Base-by-base conservation (phyloP, 257 asterid species). In the Leonotis leonurus region DNA sequence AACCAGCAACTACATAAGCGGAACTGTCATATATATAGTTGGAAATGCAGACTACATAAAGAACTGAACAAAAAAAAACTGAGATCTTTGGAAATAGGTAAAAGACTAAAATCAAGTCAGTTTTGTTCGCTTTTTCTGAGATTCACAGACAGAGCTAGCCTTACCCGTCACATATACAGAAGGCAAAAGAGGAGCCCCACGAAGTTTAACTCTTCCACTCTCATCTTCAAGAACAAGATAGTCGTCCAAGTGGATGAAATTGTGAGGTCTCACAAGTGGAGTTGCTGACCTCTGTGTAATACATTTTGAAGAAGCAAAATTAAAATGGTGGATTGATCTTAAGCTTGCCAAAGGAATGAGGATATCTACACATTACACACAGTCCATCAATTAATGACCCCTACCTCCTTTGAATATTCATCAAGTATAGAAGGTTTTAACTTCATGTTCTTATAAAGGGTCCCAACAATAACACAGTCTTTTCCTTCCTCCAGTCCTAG, bases 401-500 rank as follows among this genome's bases (percentile, higher is more conserved):
- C n/a, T 80, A 93, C 97, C 97, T 83, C 97, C 80, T 89, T 93
- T 59, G 99, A 87, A 74, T 89, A 89, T 81, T 89, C 99, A 57
- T 86, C 97, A 40, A 93, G 96, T 62, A 93, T 57, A 16, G 80
- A 68, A 75, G 97, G 99, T 76, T 89, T 93, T 57, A 93, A 97
- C 73, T 86, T 85, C 99, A 93, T 93, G 78, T 89, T 85, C 80
- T 93, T 93, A 75, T 77, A 89, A 44, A 93, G 77, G 13, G 99
- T 89, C 54, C 99, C 99, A 64, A 93, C 95, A 56, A 89, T 64
- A 62, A 93, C 67, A 73, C 99, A 93, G 36, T 87, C 88, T 65
- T 83, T 89, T 62, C 82, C 97, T 71, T 79, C 70, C 77, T 86
- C 97, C 73, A 93, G 74, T 62, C 91, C 92, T 55, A 93, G 80